phyloP scores from a whole-genome alignment of 139 green algal genomes.

The Asterochloris sp. region DNA sequence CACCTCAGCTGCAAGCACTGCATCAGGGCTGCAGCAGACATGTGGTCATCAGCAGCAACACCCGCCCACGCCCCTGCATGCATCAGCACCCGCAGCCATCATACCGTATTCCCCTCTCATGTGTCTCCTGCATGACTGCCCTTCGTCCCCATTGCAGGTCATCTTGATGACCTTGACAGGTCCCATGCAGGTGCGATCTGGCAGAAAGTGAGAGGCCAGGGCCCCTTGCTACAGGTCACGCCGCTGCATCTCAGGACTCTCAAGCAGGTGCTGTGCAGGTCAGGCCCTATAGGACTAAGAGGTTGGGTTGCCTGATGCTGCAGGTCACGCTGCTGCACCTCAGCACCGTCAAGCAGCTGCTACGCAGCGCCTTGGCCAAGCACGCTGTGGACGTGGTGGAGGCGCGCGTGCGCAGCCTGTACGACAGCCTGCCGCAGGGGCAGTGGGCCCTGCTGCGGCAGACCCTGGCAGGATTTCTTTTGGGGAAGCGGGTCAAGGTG shows the following conservation, averaged over 20 bases:
- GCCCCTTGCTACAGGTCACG: slow-evolving; percentile 35
- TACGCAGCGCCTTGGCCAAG: slow-evolving; percentile 10
- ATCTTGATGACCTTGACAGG: no score
- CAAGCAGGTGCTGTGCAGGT: no score
- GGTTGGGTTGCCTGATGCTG: not conserved
- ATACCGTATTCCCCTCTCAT: no score
- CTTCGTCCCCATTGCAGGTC: no score
- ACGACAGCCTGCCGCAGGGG: slow-evolving; percentile 32
- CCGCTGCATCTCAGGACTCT: no score
- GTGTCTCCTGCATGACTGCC: no score
- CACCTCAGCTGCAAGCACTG: not conserved
- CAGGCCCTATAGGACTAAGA: not conserved
- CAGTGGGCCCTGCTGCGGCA: slow-evolving; percentile 48
- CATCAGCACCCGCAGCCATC: no score
- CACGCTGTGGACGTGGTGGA: slow-evolving; percentile 9
- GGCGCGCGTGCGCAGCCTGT: slow-evolving; percentile 6
- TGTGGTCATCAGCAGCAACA: no score
- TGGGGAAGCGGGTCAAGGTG: slow-evolving; percentile 57
- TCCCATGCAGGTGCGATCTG: not conserved
- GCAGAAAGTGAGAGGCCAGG: no score
- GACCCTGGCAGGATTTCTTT: slow-evolving; percentile 51
- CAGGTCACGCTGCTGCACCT: slow-evolving; percentile 57
- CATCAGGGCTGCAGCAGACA: no score
- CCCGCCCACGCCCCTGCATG: no score
- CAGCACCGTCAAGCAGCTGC: slow-evolving; percentile 28